phyloP scores from a whole-genome alignment of 176 grass and related monocot genomes.

The Ensete glaucum region DNA sequence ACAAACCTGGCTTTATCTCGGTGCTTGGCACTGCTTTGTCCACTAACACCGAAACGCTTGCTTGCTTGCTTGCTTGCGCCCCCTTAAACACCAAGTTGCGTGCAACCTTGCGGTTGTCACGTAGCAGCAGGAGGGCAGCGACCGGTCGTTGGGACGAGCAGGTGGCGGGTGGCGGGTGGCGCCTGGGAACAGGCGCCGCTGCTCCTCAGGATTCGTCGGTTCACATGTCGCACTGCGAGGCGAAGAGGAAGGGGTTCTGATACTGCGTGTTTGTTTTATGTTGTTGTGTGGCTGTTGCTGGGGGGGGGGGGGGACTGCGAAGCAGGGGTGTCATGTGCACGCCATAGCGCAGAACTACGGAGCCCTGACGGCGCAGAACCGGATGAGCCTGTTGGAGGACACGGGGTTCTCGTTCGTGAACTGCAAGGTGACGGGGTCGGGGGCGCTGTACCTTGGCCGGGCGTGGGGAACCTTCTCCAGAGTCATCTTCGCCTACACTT shows the following conservation, averaged over 20 bases:
- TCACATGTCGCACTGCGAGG: too few relatives aligned
- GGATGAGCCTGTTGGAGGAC: constrained; percentile 72
- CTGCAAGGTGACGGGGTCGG: constrained; percentile 78
- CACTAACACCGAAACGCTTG: background rate
- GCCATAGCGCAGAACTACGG: constrained; percentile 72
- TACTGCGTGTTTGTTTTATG: background rate
- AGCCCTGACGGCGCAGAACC: constrained; percentile 76
- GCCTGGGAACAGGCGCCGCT: background rate
- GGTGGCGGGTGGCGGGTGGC: background rate
- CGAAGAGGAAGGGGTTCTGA: too few relatives aligned
- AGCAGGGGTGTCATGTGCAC: constrained; percentile 74
- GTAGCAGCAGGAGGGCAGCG: background rate
- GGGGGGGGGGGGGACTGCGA: too few relatives aligned
- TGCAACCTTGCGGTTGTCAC: background rate
- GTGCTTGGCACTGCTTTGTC: background rate
- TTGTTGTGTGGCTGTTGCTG: background rate
- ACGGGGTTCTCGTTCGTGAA: constrained; percentile 95
- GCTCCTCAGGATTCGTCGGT: too few relatives aligned
- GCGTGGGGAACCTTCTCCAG: constrained; percentile 91
- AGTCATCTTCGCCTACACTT: constrained; percentile 90
- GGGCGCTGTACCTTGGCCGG: constrained; percentile 78
- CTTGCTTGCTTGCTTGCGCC: background rate
- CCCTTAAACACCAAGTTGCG: background rate
- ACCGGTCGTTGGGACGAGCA: background rate
- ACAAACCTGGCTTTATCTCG: background rate